A percentile compares a stretch with the other conserved stretches of the same genome.
These are phyloP conservation scores for Neoarthrinium moseri DNA, from an alignment of 2,329 filamentous ascomycete species.

Conservation along the genomic window DNA sequence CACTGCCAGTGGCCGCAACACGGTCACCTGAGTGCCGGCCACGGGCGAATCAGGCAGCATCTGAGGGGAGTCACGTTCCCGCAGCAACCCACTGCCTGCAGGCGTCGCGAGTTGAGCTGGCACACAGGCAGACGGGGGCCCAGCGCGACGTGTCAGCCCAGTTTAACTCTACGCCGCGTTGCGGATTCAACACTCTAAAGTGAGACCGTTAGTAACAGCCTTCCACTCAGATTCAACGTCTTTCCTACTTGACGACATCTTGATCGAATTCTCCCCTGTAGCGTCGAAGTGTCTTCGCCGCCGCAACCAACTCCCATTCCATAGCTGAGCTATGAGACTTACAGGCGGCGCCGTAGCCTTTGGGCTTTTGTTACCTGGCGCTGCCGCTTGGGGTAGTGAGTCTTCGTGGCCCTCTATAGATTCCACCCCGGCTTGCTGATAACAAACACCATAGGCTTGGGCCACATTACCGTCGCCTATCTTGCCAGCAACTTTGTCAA, in stretches of 20 bases:
- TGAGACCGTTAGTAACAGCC: background rate
- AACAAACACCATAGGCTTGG: constrained; percentile 44
- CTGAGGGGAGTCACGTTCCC: constrained; percentile 18
- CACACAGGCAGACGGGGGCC: constrained; percentile 1
- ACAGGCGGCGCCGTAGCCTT: constrained; percentile 21
- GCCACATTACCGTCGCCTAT: constrained; percentile 66
- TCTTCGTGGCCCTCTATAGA: constrained; percentile 5
- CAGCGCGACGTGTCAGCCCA: constrained; percentile 10
- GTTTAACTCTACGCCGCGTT: too few species aligned
- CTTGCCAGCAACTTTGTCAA: constrained; percentile 60
- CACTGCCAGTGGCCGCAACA: background rate
- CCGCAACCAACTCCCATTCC: too few species aligned
- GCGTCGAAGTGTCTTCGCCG: background rate
- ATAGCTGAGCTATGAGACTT: constrained; percentile 30
- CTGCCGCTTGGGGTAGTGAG: constrained; percentile 42
- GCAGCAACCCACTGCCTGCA: constrained; percentile 18
- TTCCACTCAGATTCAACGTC: background rate
- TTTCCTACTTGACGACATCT: background rate
- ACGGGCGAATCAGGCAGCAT: constrained; percentile 17
- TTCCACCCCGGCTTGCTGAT: constrained; percentile 5
- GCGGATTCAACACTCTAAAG: constrained; percentile 2
- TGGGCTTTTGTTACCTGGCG: constrained; percentile 31
- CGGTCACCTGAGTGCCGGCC: constrained; percentile 16
- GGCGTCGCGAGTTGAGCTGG: constrained; percentile 4
- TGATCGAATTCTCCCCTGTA: background rate